Percentiles rank a stretch among this genome's conserved stretches.
These are phyloP conservation scores for Russula vinacea DNA, from an alignment of 768 basidiomycete species.

Conservation along the genomic window DNA sequence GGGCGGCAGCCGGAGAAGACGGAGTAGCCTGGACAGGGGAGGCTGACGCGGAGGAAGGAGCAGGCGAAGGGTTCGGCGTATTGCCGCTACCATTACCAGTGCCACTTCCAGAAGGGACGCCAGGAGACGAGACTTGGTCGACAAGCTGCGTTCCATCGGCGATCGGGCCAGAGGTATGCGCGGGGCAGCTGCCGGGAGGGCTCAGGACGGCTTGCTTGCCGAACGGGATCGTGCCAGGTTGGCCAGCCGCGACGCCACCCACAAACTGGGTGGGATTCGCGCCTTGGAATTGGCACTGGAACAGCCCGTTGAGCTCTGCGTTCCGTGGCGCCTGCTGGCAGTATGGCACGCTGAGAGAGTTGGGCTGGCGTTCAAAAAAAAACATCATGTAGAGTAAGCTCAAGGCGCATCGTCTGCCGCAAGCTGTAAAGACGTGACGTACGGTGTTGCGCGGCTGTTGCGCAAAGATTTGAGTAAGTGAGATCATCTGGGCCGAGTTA, in stretches of 20 bases:
- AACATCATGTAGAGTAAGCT: not conserved
- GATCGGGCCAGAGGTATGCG: slow-evolving; percentile 47
- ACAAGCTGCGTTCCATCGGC: slow-evolving; percentile 48
- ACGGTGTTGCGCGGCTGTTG: slow-evolving; percentile 60
- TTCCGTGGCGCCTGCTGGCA: slow-evolving; percentile 55
- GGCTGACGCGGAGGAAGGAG: not conserved
- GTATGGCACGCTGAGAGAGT: slow-evolving; percentile 46
- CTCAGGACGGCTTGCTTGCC: slow-evolving; percentile 40
- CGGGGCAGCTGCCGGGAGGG: slow-evolving; percentile 52
- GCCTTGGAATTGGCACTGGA: slow-evolving; percentile 57
- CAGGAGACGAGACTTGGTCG: slow-evolving; percentile 39
- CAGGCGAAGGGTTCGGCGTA: slow-evolving; percentile 20
- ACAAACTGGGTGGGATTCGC: slow-evolving; percentile 46
- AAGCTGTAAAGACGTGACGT: slow-evolving; percentile 29
- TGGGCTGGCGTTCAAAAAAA: slow-evolving; percentile 37
- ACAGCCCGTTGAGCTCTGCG: slow-evolving; percentile 51
- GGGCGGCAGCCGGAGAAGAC: not conserved
- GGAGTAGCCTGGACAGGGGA: not conserved
- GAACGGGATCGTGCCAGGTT: slow-evolving; percentile 52
- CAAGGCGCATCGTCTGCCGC: not conserved
- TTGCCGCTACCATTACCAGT: not conserved
- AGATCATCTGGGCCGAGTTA: slow-evolving; percentile 49
- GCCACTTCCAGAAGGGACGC: slow-evolving; percentile 28
- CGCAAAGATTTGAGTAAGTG: slow-evolving; percentile 49
- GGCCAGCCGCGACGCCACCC: slow-evolving; percentile 44